Percentiles rank a stretch among this genome's conserved stretches.
These are phyloP conservation scores for Eucalyptus lansdowneana DNA, from an alignment of 345 rosid genomes.

Conservation along the genomic window DNA sequence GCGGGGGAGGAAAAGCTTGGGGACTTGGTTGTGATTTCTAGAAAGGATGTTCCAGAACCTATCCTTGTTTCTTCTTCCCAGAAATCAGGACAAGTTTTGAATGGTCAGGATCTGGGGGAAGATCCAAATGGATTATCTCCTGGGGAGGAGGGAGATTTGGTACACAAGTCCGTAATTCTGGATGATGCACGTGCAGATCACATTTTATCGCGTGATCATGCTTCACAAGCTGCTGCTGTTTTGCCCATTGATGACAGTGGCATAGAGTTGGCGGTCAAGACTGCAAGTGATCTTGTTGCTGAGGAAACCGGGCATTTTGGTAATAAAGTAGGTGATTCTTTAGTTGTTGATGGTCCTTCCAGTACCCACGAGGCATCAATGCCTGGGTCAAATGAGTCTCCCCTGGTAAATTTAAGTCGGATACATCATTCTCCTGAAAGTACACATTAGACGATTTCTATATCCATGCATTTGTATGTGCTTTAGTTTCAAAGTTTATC, in stretches of 20 bases:
- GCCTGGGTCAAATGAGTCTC: slow-evolving; percentile 65
- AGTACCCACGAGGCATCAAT: slow-evolving; percentile 23
- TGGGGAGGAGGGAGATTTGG: not conserved
- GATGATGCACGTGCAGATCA: not conserved
- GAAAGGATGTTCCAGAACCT: not conserved
- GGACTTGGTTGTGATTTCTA: not conserved
- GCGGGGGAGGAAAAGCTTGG: not conserved
- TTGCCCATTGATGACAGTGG: not conserved
- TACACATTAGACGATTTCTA: slow-evolving; percentile 85
- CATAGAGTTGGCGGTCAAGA: not conserved
- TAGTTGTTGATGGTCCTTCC: slow-evolving; percentile 29
- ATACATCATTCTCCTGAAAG: slow-evolving; percentile 95
- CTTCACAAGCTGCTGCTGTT: not conserved
- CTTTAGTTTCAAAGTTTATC: not conserved
- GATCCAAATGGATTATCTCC: not conserved
- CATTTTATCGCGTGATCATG: not conserved
- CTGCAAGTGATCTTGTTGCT: not conserved
- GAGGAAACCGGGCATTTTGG: slow-evolving; percentile 1
- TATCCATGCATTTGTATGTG: slow-evolving; percentile 22
- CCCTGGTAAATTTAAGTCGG: slow-evolving; percentile 77
- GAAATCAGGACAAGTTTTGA: not conserved
- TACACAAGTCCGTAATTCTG: not conserved
- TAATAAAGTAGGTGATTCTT: slow-evolving; percentile 14
- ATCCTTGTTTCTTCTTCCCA: not conserved
- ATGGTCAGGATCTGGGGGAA: not conserved